Evolutionary conservation across 1,284 basidiomycete species (phyloP), one percentile per base, ranked within the genome.

Genomic region (Singerocomus inundabilis): DNA sequence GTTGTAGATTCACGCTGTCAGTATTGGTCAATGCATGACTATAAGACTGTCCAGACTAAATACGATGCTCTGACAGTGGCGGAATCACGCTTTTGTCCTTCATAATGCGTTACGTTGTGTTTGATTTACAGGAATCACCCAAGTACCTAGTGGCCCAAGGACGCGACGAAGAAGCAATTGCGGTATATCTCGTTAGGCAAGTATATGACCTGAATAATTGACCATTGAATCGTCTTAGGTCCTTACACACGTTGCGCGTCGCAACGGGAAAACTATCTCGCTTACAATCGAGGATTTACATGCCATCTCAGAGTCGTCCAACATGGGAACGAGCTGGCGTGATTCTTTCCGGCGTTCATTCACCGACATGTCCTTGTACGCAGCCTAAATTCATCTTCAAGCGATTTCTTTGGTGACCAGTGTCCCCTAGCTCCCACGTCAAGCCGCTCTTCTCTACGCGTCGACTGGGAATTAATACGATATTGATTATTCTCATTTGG

Each of bases 61-160:
- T 47, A 24, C 6, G 13, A 12, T 34, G 9, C 15, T 26, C 52
- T 18, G 12, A 36, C 39, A 72, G 75, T 31, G 79, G 79, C n/a
- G 66, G 64, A 13, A 51, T 80, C 51, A 79, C 77, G 5, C 63
- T 80, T 34, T 25, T 76, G 32, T 71, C 74, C 63, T 79, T 75
- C 57, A 55, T 77, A 34, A 50, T 69, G 49, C 76, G 76, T 29
- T 78, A 72, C 56, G 52, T 72, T 46, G 59, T 78, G 10, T 78
- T 79, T 51, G 67, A 75, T 42, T 69, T 85, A 18, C 64, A 68
- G 43, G 83, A 85, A 60, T 81, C 79, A 12, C 77, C 83, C 24
- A 85, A 85, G 61, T 85, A 76, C 60, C 69, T 83, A 18, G 65
- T 80, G 36, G 78, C 74, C 1, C 75, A 78, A 57, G 79, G 79